Evolutionary conservation across 2,329 filamentous ascomycete genomes (phyloP).

Genomic region (Lasiodiplodia sp.): DNA sequence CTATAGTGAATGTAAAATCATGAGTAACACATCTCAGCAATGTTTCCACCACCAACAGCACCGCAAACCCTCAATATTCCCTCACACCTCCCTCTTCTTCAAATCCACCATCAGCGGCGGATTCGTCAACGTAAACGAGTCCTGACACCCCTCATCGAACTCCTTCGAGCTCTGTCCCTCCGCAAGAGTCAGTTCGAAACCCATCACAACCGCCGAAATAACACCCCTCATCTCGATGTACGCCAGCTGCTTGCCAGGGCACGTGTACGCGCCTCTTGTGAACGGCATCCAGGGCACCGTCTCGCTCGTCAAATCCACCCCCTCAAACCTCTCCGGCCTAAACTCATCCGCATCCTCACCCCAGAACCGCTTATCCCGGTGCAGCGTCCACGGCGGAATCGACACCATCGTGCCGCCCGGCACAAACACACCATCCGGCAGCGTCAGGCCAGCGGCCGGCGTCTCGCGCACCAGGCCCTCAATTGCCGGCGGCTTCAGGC

Average conservation of each 20-base stretch:
- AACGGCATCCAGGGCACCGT: conserved; percentile 16
- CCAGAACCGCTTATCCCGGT: conserved; percentile 27
- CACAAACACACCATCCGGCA: conserved; percentile 48
- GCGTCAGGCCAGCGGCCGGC: conserved; percentile 46
- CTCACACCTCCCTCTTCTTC: conserved; percentile 27
- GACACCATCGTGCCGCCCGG: conserved; percentile 41
- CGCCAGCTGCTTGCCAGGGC: conserved; percentile 36
- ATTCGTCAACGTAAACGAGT: conserved; percentile 35
- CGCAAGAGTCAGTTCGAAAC: conserved; percentile 36
- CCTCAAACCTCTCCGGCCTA: conserved; percentile 22
- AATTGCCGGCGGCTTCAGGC: conserved; percentile 51
- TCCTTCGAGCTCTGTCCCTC: conserved; percentile 34
- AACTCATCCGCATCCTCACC: conserved; percentile 38
- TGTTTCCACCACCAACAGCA: too few relatives aligned
- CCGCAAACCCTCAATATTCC: too few relatives aligned
- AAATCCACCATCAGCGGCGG: conserved; percentile 41
- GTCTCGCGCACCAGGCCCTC: conserved; percentile 47
- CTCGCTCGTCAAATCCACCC: background rate
- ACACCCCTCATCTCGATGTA: conserved; percentile 34
- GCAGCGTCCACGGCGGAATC: conserved; percentile 34
- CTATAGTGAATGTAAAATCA: too few relatives aligned
- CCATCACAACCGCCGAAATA: conserved; percentile 33
- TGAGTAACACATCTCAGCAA: too few relatives aligned
- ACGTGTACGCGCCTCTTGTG: background rate
- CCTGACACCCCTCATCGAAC: conserved; percentile 30